Percentiles rank a stretch among this genome's conserved stretches.
phyloP scores from a whole-genome alignment of 257 asterid species.

The Jacaranda copaia region DNA sequence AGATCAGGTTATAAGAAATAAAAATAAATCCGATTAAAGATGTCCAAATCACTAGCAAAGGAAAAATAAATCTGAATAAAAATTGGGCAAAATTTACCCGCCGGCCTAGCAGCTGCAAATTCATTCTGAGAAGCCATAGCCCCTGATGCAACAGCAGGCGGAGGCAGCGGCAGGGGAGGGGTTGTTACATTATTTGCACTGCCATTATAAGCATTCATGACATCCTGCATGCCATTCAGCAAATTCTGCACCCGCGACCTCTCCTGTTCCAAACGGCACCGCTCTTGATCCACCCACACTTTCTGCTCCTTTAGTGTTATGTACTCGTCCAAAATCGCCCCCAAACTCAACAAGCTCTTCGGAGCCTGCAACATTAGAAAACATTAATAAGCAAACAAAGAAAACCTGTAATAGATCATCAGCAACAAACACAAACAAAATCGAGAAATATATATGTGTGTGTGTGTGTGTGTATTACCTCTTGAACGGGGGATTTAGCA shows the following conservation, averaged over 20 bases:
- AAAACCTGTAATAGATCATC: slow-evolving; percentile 14
- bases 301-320: slow-evolving; percentile 82
- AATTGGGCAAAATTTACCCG: slow-evolving; percentile 46
- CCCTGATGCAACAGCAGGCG: slow-evolving; percentile 40
- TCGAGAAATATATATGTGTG: no score
- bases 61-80: background rate
- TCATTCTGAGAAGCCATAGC: slow-evolving; percentile 40
- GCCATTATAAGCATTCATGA: slow-evolving; percentile 69
- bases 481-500: slow-evolving; percentile 79
- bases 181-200: slow-evolving; percentile 40
- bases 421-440: background rate
- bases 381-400: background rate
- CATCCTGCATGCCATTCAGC: slow-evolving; percentile 81
- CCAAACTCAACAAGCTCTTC: slow-evolving; percentile 81
- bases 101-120: slow-evolving; percentile 41
- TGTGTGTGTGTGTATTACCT: no score
- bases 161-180: slow-evolving; percentile 48
- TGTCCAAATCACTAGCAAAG: background rate
- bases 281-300: slow-evolving; percentile 75
- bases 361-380: slow-evolving; percentile 64
- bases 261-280: slow-evolving; percentile 76
- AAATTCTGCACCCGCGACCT: slow-evolving; percentile 69
- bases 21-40: background rate
- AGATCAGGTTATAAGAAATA: background rate
- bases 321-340: slow-evolving; percentile 85